phyloP scores from a whole-genome alignment of 352 stramenopile species.

The Phytophthora boehmeriae region DNA sequence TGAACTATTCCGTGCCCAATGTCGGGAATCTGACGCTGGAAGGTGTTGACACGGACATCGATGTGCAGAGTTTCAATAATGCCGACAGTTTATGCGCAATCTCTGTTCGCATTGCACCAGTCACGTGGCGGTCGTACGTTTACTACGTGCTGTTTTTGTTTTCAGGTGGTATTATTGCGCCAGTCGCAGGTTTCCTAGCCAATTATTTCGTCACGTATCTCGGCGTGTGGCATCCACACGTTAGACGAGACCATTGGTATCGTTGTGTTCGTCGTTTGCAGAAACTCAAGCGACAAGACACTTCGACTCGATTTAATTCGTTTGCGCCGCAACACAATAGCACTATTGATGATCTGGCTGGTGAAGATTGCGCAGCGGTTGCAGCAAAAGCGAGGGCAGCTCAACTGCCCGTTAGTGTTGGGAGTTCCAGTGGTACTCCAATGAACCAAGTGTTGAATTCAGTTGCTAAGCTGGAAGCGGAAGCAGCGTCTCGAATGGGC shows the following conservation, averaged over 20 bases:
- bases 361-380: slow-evolving; percentile 31
- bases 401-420: slow-evolving; percentile 13
- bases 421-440: slow-evolving; percentile 14
- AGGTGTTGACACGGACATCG: slow-evolving; percentile 49
- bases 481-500: slow-evolving; percentile 29
- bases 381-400: slow-evolving; percentile 35
- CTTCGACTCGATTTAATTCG: slow-evolving; percentile 74
- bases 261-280: slow-evolving; percentile 73
- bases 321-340: slow-evolving; percentile 75
- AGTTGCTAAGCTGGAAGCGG: slow-evolving; percentile 36
- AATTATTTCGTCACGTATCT: slow-evolving; percentile 87
- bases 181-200: slow-evolving; percentile 59
- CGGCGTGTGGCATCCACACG: slow-evolving; percentile 83
- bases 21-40: slow-evolving; percentile 58
- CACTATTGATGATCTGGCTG: slow-evolving; percentile 28
- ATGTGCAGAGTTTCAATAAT: slow-evolving; percentile 50
- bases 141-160: slow-evolving; percentile 80
- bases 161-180: slow-evolving; percentile 71
- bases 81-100: slow-evolving; percentile 68
- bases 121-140: slow-evolving; percentile 62
- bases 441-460: slow-evolving; percentile 44
- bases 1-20: slow-evolving; percentile 30
- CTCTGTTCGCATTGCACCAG: slow-evolving; percentile 54
- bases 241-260: slow-evolving; percentile 86
- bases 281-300: slow-evolving; percentile 80